Percentiles rank a stretch among this genome's conserved stretches.
Conservation (phyloP, 768 basidiomycete species). For the Lyophyllum atratum region DNA sequence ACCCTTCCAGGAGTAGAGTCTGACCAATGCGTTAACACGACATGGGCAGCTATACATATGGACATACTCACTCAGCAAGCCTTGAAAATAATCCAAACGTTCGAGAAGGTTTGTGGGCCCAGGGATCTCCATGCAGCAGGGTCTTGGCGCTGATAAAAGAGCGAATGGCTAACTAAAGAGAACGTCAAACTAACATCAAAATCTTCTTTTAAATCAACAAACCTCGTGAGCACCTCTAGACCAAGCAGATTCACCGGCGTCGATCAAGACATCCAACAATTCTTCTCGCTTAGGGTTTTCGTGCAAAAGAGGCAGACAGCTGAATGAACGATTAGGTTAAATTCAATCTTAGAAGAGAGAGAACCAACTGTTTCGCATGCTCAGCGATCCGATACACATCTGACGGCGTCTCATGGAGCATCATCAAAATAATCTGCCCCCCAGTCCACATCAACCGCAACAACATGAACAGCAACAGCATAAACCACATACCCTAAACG, state of each 20-base stretch:
- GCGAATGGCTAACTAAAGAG: slow-evolving; percentile 55
- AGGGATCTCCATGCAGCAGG: slow-evolving; percentile 55
- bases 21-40: slow-evolving; percentile 20
- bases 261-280: slow-evolving; percentile 58
- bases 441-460: slow-evolving; percentile 2
- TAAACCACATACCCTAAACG: slow-evolving; percentile 53
- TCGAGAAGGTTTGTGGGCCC: slow-evolving; percentile 47
- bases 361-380: slow-evolving; percentile 58
- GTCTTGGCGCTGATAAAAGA: slow-evolving; percentile 61
- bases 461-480: neutral
- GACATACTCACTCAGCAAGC: slow-evolving; percentile 57
- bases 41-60: neutral
- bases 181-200: neutral
- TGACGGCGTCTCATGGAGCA: slow-evolving; percentile 60
- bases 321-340: slow-evolving; percentile 21
- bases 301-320: slow-evolving; percentile 62
- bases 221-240: slow-evolving; percentile 78
- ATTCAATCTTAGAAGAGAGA: neutral
- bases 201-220: neutral
- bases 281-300: slow-evolving; percentile 64
- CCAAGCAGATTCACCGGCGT: slow-evolving; percentile 73
- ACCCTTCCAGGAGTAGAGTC: slow-evolving; percentile 71
- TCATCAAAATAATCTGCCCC: slow-evolving; percentile 68
- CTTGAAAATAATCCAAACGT: slow-evolving; percentile 57
- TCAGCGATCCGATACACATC: slow-evolving; percentile 74